Evolutionary conservation across 306 rosid genomes (phyloP).

Genomic region (Crotalaria pallida): DNA sequence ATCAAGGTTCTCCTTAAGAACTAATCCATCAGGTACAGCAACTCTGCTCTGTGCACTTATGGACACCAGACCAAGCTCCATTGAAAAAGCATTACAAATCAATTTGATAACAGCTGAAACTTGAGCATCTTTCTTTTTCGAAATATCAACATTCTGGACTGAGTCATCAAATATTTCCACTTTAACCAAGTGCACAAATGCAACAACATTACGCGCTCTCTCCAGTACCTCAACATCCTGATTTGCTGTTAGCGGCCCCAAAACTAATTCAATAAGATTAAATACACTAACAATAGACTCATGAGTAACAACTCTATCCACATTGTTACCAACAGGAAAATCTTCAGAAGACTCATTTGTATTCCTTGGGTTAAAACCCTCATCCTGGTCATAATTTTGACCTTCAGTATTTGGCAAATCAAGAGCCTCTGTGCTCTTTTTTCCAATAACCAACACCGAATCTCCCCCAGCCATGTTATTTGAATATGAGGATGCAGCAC

Average conservation of each 20-base stretch:
- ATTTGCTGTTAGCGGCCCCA: conserved; percentile 53
- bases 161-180: conserved; percentile 33
- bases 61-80: conserved; percentile 80
- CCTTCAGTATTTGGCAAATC: conserved; percentile 31
- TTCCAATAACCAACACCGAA: conserved; percentile 27
- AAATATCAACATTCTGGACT: conserved; percentile 29
- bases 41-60: conserved; percentile 72
- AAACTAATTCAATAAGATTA: conserved; percentile 46
- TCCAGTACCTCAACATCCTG: conserved; percentile 78
- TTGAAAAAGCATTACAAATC: conserved; percentile 47
- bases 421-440: conserved; percentile 30
- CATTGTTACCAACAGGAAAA: conserved; percentile 26
- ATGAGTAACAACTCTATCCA: conserved; percentile 18
- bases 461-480: conserved; percentile 24
- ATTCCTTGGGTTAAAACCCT: conserved; percentile 48
- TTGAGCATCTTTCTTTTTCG: conserved; percentile 34
- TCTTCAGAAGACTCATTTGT: conserved; percentile 38
- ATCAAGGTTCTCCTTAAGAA: conserved; percentile 64
- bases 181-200: conserved; percentile 59
- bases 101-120: conserved; percentile 37
- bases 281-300: conserved; percentile 49
- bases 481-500: conserved; percentile 15
- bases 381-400: conserved; percentile 37
- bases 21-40: conserved; percentile 72
- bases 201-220: conserved; percentile 62